Conservation (phyloP, 768 basidiomycete species). For the Phaeolepiota aurea region DNA sequence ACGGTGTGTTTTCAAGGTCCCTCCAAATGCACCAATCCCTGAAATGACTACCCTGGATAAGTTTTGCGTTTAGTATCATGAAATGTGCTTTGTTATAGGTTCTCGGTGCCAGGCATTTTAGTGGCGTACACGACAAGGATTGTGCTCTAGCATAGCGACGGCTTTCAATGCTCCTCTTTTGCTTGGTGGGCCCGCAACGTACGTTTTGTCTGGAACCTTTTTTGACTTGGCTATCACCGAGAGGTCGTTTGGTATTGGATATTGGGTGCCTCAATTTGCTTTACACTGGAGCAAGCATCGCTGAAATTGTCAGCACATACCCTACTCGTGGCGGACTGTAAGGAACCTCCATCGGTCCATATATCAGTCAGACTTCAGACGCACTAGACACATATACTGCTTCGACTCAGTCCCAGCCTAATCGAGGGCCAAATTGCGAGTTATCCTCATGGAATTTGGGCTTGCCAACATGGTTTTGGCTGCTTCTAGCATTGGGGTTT, state of each 20-base stretch:
- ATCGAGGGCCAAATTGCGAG: constrained; percentile 68
- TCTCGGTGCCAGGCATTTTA: background rate
- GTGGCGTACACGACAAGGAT: constrained; percentile 22
- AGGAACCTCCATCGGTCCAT: too few species aligned
- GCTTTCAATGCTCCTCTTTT: constrained; percentile 71
- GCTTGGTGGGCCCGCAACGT: constrained; percentile 63
- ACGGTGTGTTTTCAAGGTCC: constrained; percentile 35
- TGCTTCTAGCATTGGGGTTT: constrained; percentile 51
- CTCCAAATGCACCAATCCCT: constrained; percentile 4
- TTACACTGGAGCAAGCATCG: constrained; percentile 68
- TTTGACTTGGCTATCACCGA: constrained; percentile 4
- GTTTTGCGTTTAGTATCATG: constrained; percentile 78
- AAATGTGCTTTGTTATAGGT: constrained; percentile 14
- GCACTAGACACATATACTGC: constrained; percentile 57
- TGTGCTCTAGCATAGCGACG: constrained; percentile 71
- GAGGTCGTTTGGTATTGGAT: constrained; percentile 72
- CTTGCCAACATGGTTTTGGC: constrained; percentile 72
- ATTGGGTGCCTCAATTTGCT: constrained; percentile 63
- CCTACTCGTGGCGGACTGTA: constrained; percentile 69
- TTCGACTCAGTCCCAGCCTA: constrained; percentile 66
- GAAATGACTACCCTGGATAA: constrained; percentile 33
- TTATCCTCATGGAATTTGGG: constrained; percentile 76
- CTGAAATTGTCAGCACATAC: constrained; percentile 70
- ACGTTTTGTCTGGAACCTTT: constrained; percentile 18
- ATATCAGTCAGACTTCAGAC: background rate